Base-by-base conservation (phyloP, 2,329 filamentous ascomycete species). In the Neurospora crassa region DNA sequence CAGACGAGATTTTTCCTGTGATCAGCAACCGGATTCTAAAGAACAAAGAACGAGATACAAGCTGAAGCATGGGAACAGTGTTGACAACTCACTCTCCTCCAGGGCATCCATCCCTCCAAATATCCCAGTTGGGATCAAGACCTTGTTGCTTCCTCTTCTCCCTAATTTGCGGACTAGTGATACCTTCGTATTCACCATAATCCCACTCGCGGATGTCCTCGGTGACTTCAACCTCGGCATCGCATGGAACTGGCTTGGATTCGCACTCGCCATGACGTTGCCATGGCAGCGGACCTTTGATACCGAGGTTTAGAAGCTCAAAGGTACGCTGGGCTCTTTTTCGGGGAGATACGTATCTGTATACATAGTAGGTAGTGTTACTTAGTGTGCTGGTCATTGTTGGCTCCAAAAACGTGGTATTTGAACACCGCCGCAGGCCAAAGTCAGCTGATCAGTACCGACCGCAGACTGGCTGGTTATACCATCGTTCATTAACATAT, bases 81-180 rank as follows among this genome's bases (percentile, higher is more conserved):
- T 43, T n/a, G 24, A 53, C 3, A 68, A 85, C 89, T 80, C 81
- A 92, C 90, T 97, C 93, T 79, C 94, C 94, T 3, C 90, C 92
- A 1, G 91, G 91, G 80, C 93, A 97, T 0, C 93, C 93, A 78
- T 96, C 93, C n/a, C 83, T 84, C 93, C 93, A 97, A 74, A 97
- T 96, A 81, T 96, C 91, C 93, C 93, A 96, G 34, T 82, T 79
- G 4, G 83, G 84, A 53, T 83, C 75, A 24, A 86, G 82, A 8
- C 91, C 92, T 72, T 88, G 83, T 76, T 86, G 83, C 72, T 82
- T 84, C 69, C 87, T 86, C 75, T 82, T 77, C 69, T 85, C 84
- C 69, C 87, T 84, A 78, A 96, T 96, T 75, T 93, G 84, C 18
- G 85, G 81, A 73, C 86, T 90, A 43, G 91, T 93, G 78, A 96